Percentiles rank a stretch among this genome's conserved stretches.
phyloP scores from a whole-genome alignment of 805 yeast species.

The Kazachstania africana region DNA sequence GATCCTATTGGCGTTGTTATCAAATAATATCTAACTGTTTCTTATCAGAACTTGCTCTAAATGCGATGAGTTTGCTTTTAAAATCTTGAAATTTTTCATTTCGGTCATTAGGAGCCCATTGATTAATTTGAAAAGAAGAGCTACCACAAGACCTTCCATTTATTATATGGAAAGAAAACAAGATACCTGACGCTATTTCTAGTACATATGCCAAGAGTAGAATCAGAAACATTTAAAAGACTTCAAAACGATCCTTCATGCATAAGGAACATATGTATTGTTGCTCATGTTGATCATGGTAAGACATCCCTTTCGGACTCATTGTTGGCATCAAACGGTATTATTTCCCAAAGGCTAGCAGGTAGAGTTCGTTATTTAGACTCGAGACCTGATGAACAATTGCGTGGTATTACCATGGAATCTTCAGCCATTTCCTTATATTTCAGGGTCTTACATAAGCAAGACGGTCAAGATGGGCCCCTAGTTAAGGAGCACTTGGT shows the following conservation, averaged over 20 bases:
- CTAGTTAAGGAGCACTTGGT: conserved; percentile 68
- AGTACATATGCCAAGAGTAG: conserved; percentile 44
- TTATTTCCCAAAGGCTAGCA: conserved; percentile 87
- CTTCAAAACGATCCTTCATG: conserved; percentile 59
- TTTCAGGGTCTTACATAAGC: conserved; percentile 53
- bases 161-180: too few species aligned
- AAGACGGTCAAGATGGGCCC: conserved; percentile 32
- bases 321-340: conserved; percentile 87
- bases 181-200: too few species aligned
- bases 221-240: conserved; percentile 49
- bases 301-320: conserved; percentile 92
- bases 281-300: conserved; percentile 98
- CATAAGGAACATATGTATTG: conserved; percentile 82
- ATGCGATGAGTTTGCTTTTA: too few species aligned
- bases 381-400: conserved; percentile 90
- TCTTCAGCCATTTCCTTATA: conserved; percentile 90
- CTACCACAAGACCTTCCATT: too few species aligned
- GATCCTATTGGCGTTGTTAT: too few species aligned
- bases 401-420: conserved; percentile 96
- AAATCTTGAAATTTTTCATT: too few species aligned
- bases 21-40: too few species aligned
- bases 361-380: conserved; percentile 91
- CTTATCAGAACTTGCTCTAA: too few species aligned
- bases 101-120: too few species aligned
- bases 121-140: too few species aligned